Conservation (phyloP, 495 filamentous ascomycete species). For the Jackrogersella minutella region DNA sequence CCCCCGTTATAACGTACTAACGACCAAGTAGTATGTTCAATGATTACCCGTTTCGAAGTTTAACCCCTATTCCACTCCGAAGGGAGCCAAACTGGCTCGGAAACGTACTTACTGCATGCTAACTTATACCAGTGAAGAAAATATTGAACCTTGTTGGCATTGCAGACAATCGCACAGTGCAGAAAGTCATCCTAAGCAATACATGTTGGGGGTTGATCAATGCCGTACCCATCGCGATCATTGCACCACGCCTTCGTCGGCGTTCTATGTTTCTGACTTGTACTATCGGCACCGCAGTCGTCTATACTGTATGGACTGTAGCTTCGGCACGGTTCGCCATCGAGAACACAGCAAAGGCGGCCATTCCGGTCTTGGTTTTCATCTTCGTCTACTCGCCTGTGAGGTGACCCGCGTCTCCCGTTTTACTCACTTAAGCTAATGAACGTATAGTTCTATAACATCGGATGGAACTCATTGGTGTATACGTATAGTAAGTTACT, state of each 20-base stretch:
- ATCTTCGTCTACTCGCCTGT: slow-evolving; percentile 66
- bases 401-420: background rate
- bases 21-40: slow-evolving; percentile 37
- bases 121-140: slow-evolving; percentile 48
- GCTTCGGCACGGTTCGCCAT: slow-evolving; percentile 58
- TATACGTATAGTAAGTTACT: slow-evolving; percentile 57
- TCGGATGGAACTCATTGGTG: slow-evolving; percentile 68
- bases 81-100: background rate
- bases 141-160: slow-evolving; percentile 57
- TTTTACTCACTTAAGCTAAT: background rate
- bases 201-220: slow-evolving; percentile 64
- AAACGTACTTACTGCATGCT: background rate
- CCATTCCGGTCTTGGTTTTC: slow-evolving; percentile 64
- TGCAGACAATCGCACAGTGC: slow-evolving; percentile 50
- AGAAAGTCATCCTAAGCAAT: slow-evolving; percentile 63
- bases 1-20: slow-evolving; percentile 3
- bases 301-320: slow-evolving; percentile 66
- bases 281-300: slow-evolving; percentile 56
- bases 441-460: slow-evolving; percentile 59
- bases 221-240: slow-evolving; percentile 59
- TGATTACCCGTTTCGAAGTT: background rate
- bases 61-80: background rate
- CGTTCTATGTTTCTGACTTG: slow-evolving; percentile 63
- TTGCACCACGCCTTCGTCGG: slow-evolving; percentile 58
- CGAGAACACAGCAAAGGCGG: slow-evolving; percentile 52